Conservation (phyloP, 2,329 filamentous ascomycete species). For the Pseudocercospora fijiensis region DNA sequence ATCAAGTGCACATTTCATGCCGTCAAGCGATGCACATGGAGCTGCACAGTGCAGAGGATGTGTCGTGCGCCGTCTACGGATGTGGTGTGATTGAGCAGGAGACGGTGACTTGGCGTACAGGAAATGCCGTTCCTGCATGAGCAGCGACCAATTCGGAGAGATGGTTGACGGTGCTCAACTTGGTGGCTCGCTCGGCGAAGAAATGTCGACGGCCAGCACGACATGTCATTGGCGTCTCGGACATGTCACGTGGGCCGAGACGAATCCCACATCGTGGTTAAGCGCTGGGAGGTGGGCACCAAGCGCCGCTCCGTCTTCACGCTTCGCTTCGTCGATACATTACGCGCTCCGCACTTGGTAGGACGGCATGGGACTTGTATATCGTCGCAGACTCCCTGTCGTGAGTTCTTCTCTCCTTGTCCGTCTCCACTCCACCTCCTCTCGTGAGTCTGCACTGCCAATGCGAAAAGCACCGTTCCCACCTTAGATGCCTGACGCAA, state of each 20-base stretch:
- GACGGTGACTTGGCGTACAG: conserved; percentile 10
- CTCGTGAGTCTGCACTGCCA: conserved; percentile 26
- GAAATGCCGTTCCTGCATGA: conserved; percentile 15
- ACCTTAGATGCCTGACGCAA: conserved; percentile 19
- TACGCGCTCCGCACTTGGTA: conserved; percentile 24
- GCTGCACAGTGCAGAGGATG: background rate
- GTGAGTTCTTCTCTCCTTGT: conserved; percentile 21
- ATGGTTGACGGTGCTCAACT: conserved; percentile 4
- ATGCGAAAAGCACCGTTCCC: conserved; percentile 17
- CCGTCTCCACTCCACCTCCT: conserved; percentile 6
- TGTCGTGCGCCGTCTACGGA: background rate
- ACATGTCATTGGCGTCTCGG: background rate
- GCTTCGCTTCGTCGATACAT: conserved; percentile 22
- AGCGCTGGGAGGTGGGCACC: conserved; percentile 10
- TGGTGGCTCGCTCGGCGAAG: conserved; percentile 9
- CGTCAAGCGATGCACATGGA: background rate
- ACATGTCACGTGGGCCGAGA: conserved; percentile 10
- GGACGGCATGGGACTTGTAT: conserved; percentile 17
- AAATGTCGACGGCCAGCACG: conserved; percentile 2
- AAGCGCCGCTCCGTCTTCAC: conserved; percentile 5
- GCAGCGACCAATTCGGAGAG: background rate
- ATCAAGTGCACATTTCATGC: background rate
- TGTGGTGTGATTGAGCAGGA: conserved; percentile 7
- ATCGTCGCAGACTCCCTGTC: conserved; percentile 18
- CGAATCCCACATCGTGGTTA: conserved; percentile 17